A percentile compares a stretch with the other conserved stretches of the same genome.
Evolutionary conservation across 441 rosid species (phyloP).

Genomic region (Euphorbia schlechtendalii): DNA sequence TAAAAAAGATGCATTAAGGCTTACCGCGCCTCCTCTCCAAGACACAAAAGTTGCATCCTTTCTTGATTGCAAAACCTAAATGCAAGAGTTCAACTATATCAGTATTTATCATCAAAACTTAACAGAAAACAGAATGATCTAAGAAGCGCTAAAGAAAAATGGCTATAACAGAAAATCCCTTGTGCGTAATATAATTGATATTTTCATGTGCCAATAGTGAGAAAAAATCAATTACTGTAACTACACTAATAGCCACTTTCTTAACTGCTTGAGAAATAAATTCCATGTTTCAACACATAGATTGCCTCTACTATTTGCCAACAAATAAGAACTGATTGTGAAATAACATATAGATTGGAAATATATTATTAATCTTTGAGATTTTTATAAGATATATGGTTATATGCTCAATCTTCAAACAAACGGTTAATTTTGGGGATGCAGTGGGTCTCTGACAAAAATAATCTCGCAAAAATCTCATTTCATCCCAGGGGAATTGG

Average conservation of each 20-base stretch:
- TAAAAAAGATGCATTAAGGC: conserved; percentile 11
- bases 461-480: neutral
- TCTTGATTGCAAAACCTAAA: conserved; percentile 75
- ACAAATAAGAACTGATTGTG: neutral
- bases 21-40: conserved; percentile 97
- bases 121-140: neutral
- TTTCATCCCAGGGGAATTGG: too few relatives aligned
- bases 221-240: conserved; percentile 2
- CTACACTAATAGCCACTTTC: neutral
- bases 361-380: neutral
- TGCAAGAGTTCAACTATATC: conserved; percentile 16
- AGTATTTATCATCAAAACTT: conserved; percentile 14
- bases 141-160: neutral
- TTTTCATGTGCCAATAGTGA: neutral
- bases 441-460: neutral
- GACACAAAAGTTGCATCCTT: conserved; percentile 54
- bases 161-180: neutral
- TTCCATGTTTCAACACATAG: neutral
- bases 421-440: neutral
- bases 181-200: neutral
- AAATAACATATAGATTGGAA: conserved; percentile 3
- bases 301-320: neutral
- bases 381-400: neutral
- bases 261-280: neutral
- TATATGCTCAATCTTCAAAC: neutral